Evolutionary conservation across 139 green algal genomes (phyloP), one percentile per base, ranked within the genome.

Genomic region (Chlorella sp.): DNA sequence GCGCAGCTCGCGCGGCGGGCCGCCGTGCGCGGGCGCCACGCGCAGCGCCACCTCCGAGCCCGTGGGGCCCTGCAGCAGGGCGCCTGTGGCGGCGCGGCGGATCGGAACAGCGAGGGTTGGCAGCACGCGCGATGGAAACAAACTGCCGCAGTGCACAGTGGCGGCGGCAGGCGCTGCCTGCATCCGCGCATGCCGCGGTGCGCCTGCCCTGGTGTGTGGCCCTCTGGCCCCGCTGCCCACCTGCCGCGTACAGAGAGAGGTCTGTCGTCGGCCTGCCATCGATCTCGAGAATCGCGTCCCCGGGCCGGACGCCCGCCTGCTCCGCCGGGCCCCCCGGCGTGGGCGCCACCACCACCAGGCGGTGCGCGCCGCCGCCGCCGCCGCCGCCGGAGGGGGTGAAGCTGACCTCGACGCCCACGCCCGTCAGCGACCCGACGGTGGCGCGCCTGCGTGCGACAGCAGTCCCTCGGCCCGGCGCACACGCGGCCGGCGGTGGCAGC

Each of bases 201-300:
- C n/a, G n/a, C n/a, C n/a, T n/a, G n/a, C n/a, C n/a, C n/a, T n/a
- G n/a, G n/a, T n/a, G n/a, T n/a, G n/a, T n/a, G n/a, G n/a, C n/a
- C n/a, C n/a, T n/a, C n/a, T n/a, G n/a, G n/a, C n/a, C n/a, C n/a
- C n/a, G n/a, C n/a, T 36, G 33, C 58, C 8, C 81, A 68, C 79
- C 94, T 27, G 87, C 93, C 17, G 97, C 93, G 72, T 98, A 98
- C 74, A 98, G 82, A 0, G 89, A 91, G 61, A 98, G 43, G 2
- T 84, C 88, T 11, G 59, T 45, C 2, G 86, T 95, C 7, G 82
- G 23, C 46, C 60, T 70, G 23, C 90, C 95, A 67, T 94, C 93
- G n/a, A 99, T 91, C 7, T 77, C 67, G 5, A 91, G 36, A 19
- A 99, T 91, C 17, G 83, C 67, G 79, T 99, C 95, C 6, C 86